Percentiles rank a stretch among this genome's conserved stretches.
These are phyloP conservation scores for Dianthus caryophyllus DNA, from an alignment of 148 eudicot genomes.

Conservation along the genomic window DNA sequence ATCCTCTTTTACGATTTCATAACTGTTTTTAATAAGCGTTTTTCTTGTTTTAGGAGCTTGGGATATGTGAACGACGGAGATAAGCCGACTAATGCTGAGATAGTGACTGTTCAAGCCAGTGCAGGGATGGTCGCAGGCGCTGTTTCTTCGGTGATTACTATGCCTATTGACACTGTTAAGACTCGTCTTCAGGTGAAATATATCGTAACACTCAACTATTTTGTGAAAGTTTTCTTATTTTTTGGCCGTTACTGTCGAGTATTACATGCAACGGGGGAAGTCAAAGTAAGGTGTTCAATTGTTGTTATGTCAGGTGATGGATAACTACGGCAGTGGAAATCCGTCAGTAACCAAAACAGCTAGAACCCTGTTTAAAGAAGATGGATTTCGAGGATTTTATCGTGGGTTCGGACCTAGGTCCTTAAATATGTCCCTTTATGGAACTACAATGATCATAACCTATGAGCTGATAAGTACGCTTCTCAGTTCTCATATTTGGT, in stretches of 20 bases:
- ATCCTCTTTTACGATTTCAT: too few relatives aligned
- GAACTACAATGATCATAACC: constrained; percentile 77
- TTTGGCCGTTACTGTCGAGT: too few relatives aligned
- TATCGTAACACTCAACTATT: neutral
- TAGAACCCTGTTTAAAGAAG: constrained; percentile 51
- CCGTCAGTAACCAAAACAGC: constrained; percentile 61
- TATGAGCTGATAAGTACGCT: constrained; percentile 62
- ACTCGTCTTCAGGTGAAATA: constrained; percentile 64
- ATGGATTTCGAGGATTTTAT: constrained; percentile 78
- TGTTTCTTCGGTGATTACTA: constrained; percentile 63
- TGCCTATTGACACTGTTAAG: constrained; percentile 76
- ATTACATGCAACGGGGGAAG: too few relatives aligned
- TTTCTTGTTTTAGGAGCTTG: constrained; percentile 37
- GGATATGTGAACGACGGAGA: constrained; percentile 45
- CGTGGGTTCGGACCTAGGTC: constrained; percentile 80
- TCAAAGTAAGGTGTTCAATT: too few relatives aligned
- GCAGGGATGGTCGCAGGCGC: constrained; percentile 81
- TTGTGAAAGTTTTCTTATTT: neutral
- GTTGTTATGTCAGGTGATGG: constrained; percentile 42
- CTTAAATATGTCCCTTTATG: constrained; percentile 74
- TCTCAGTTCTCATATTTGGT: neutral
- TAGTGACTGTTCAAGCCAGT: constrained; percentile 62
- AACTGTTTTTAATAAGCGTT: too few relatives aligned
- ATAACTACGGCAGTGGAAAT: constrained; percentile 57
- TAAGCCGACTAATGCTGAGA: constrained; percentile 62